Conservation (phyloP, 2,329 filamentous ascomycete genomes). For the Cytospora paraplurivora region DNA sequence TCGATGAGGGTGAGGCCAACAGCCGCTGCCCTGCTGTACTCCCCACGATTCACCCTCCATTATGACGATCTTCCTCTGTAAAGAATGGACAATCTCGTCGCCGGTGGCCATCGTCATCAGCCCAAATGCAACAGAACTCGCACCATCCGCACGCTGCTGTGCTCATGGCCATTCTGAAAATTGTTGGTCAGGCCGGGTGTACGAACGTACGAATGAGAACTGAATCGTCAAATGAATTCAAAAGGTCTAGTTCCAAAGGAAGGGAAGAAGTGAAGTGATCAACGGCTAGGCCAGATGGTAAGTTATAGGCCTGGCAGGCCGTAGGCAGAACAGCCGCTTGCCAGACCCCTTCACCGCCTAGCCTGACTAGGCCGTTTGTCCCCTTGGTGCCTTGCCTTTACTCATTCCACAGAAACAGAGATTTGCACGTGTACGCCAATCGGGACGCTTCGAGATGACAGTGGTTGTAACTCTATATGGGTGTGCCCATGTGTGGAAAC, state of each 20-base stretch:
- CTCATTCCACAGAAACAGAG: too few species aligned
- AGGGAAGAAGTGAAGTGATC: too few species aligned
- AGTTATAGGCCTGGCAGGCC: too few species aligned
- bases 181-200: too few species aligned
- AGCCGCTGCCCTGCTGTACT: not conserved
- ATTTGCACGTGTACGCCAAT: not conserved
- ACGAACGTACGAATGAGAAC: too few species aligned
- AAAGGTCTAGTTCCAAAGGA: too few species aligned
- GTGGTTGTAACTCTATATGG: not conserved
- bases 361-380: too few species aligned
- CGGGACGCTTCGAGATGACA: not conserved
- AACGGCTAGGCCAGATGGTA: too few species aligned
- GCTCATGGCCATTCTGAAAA: not conserved
- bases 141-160: slow-evolving; percentile 5
- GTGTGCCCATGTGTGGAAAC: not conserved
- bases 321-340: too few species aligned
- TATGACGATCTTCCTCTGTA: not conserved
- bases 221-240: too few species aligned
- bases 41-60: not conserved
- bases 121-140: slow-evolving; percentile 11
- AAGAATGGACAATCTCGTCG: slow-evolving; percentile 4
- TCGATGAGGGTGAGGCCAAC: not conserved
- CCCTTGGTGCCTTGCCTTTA: too few species aligned
- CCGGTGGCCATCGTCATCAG: not conserved
- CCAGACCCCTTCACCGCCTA: too few species aligned